phyloP scores from a whole-genome alignment of 371 early-diverging fungal species.

The Cokeromyces recurvatus region DNA sequence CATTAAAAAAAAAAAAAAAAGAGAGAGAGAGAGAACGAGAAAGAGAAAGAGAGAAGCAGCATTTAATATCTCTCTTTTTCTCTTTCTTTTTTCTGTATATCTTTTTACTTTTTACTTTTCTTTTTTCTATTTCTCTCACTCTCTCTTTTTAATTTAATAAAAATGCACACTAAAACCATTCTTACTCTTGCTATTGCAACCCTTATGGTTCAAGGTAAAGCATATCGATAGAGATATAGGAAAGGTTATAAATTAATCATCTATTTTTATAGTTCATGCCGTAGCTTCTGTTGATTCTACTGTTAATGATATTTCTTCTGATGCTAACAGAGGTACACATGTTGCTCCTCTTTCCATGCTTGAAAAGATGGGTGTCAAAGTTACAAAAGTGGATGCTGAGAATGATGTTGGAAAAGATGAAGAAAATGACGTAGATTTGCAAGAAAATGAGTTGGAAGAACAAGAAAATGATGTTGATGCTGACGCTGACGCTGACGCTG shows the following conservation, averaged over 20 bases:
- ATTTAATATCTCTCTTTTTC: slow-evolving; percentile 1
- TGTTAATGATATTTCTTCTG: neutral
- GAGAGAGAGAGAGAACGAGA: no score
- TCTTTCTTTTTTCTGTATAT: no score
- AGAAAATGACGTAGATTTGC: neutral
- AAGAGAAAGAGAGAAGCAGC: neutral
- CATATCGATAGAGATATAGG: neutral
- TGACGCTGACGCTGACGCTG: neutral
- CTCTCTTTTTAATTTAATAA: no score
- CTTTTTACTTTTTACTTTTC: no score
- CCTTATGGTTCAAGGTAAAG: slow-evolving; percentile 7
- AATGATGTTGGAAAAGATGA: neutral
- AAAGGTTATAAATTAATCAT: no score
- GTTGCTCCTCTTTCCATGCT: neutral
- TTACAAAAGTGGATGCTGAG: no score
- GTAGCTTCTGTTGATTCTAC: neutral
- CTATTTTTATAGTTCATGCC: neutral
- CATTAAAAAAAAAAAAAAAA: neutral
- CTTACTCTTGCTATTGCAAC: slow-evolving; percentile 10
- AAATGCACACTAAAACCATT: slow-evolving; percentile 9
- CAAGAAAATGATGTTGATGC: neutral
- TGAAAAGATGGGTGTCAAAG: no score
- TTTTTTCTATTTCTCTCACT: no score
- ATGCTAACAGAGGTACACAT: neutral
- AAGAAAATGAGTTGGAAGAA: neutral